Conservation (phyloP, 768 basidiomycete species). For the Naganishia kalamii region DNA sequence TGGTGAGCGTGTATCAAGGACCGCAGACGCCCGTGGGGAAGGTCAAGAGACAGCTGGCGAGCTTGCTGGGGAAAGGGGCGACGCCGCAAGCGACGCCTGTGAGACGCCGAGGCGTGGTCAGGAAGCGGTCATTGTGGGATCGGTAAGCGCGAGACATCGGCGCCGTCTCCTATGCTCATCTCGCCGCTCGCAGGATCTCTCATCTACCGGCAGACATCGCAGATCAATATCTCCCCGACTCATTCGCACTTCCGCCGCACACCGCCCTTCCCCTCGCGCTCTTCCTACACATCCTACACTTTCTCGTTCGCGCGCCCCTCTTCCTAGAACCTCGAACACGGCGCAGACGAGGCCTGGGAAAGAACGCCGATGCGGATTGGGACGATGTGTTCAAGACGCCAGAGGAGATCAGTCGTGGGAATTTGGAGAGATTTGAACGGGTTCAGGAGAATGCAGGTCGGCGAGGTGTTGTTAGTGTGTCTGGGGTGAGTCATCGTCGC, state of each 20-base stretch:
- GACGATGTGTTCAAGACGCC: constrained; percentile 17
- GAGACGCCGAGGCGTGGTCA: constrained; percentile 14
- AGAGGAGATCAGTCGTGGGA: constrained; percentile 8
- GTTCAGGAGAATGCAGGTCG: not conserved
- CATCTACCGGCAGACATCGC: not conserved
- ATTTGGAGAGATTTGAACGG: constrained; percentile 17
- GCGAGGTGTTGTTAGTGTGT: constrained; percentile 1
- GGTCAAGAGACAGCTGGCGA: not conserved
- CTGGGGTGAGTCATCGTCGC: not conserved
- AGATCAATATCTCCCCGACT: constrained; percentile 2
- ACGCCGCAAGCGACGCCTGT: not conserved
- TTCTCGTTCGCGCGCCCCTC: constrained; percentile 20
- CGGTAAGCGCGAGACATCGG: constrained; percentile 2
- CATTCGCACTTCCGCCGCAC: constrained; percentile 7
- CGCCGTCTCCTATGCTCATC: not conserved
- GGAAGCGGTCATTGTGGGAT: constrained; percentile 18
- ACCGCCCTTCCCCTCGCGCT: constrained; percentile 15
- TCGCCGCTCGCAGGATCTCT: not conserved
- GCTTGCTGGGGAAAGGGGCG: not conserved
- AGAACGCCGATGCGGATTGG: not conserved
- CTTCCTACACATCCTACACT: constrained; percentile 19
- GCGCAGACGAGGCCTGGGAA: not conserved
- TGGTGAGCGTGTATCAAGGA: not conserved
- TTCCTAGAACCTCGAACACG: constrained; percentile 7
- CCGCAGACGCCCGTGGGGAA: not conserved